Evolutionary conservation across 1,284 basidiomycete species (phyloP), one percentile per base, ranked within the genome.

Genomic region (Thecaphora thlaspeos): DNA sequence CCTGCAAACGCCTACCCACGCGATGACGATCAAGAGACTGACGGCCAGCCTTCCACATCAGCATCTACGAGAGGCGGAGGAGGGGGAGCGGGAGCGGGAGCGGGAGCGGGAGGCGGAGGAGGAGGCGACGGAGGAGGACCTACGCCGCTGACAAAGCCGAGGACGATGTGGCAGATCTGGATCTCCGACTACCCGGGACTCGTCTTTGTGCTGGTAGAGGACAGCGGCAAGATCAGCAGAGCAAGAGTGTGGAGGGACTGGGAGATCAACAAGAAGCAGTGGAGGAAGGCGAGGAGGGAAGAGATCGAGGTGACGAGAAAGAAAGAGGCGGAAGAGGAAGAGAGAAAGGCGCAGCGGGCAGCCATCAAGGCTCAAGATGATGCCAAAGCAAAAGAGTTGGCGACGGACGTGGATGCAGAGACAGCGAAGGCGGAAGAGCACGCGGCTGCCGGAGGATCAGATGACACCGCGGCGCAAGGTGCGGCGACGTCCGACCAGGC

Each of bases 91-190:
- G 40, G 47, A 41, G 37, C 42, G 4, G 44, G 34, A n/a, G 12
- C 23, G 19, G 11, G 11, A 14, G 39, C 32, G 12, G 39, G 37
- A n/a, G 26, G 32, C 3, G 18, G 39, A 9, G n/a, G 11, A 2
- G 36, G 34, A 18, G 30, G 42, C 15, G 51, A 42, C 12, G 57
- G 49, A 28, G 46, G 51, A 14, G 47, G 47, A 26, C 45, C 62
- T 37, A 51, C 55, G 22, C 51, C 58, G 26, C 49, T 61, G 15
- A 66, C 63, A 12, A 66, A 66, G 48, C 63, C 63, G 1, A 46
- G 63, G 24, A 61, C 63, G 14, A 66, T 66, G 58, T 66, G 63
- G 63, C 63, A 66, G 26, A 51, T 66, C 9, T 50, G 51, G 55
- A 41, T 68, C 1, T 68, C 59, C 1, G 61, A 63, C 30, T 40